A percentile compares a stretch with the other conserved stretches of the same genome.
Evolutionary conservation across 805 yeast species (phyloP).

Genomic region (Ogataea angusta): DNA sequence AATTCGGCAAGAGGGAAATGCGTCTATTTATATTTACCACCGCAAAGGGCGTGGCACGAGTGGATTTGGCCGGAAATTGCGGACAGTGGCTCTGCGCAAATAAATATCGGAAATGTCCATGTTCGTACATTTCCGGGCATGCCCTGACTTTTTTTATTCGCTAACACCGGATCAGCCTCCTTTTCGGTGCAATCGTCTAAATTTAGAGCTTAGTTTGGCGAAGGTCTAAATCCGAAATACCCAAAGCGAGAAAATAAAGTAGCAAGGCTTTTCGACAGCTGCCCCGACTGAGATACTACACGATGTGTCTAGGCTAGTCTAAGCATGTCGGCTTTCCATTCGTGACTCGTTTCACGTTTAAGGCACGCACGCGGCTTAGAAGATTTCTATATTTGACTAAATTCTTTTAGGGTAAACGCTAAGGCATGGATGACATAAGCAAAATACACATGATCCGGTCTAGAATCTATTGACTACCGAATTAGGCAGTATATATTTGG

Average conservation of each 20-base stretch:
- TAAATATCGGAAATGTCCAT: background rate
- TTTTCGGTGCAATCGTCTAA: background rate
- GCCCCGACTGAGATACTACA: background rate
- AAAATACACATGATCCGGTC: background rate
- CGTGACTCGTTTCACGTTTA: background rate
- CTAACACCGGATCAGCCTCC: conserved; percentile 1
- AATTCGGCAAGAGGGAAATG: conserved; percentile 3
- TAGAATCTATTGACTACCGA: conserved; percentile 6
- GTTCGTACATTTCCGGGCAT: conserved; percentile 2
- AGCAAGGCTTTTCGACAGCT: too few species aligned
- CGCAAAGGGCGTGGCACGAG: conserved; percentile 4
- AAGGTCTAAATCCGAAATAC: background rate
- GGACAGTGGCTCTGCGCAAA: conserved; percentile 2
- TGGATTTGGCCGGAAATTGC: conserved; percentile 2
- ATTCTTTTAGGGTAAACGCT: background rate
- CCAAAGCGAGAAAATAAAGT: background rate
- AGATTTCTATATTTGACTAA: conserved; percentile 1
- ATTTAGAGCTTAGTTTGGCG: background rate
- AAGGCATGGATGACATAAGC: conserved; percentile 4
- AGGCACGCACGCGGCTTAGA: conserved; percentile 9
- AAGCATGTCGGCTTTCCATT: background rate
- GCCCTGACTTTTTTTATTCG: background rate
- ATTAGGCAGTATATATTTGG: background rate
- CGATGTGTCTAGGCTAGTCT: background rate
- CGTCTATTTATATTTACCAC: conserved; percentile 9